Evolutionary conservation across 129 eudicot species (phyloP).

Genomic region (Gnaphalium uliginosum): DNA sequence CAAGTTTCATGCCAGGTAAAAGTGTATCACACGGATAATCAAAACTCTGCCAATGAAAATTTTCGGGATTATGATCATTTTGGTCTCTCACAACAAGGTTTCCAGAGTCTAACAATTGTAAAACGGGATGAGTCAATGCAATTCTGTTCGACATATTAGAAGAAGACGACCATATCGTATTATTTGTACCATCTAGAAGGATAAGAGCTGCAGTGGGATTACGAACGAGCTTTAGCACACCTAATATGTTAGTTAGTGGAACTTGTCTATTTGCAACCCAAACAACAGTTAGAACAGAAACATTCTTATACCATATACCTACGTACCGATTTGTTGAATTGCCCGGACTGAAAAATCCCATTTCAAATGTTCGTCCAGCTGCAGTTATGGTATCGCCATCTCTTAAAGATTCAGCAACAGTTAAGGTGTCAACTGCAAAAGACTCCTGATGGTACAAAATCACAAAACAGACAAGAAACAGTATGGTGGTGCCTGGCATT

Average conservation of each 20-base stretch:
- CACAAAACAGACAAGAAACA: not conserved
- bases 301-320: too few relatives aligned
- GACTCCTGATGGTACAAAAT: not conserved
- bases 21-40: not conserved
- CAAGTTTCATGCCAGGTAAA: not conserved
- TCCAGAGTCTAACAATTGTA: not conserved
- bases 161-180: not conserved
- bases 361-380: not conserved
- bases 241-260: not conserved
- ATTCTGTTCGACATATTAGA: not conserved
- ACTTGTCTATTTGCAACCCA: not conserved
- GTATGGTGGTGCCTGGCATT: not conserved
- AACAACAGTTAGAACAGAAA: too few relatives aligned
- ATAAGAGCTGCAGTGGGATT: not conserved
- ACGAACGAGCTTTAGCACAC: not conserved
- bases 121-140: not conserved
- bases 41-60: not conserved
- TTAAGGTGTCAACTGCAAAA: not conserved
- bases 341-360: not conserved
- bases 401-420: not conserved
- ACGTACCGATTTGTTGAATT: too few relatives aligned
- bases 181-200: not conserved
- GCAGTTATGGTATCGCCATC: not conserved
- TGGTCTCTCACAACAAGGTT: not conserved
- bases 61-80: not conserved